These are phyloP conservation scores for Scutellaria baicalensis DNA, from an alignment of 257 asterid species.

Conservation along the genomic window DNA sequence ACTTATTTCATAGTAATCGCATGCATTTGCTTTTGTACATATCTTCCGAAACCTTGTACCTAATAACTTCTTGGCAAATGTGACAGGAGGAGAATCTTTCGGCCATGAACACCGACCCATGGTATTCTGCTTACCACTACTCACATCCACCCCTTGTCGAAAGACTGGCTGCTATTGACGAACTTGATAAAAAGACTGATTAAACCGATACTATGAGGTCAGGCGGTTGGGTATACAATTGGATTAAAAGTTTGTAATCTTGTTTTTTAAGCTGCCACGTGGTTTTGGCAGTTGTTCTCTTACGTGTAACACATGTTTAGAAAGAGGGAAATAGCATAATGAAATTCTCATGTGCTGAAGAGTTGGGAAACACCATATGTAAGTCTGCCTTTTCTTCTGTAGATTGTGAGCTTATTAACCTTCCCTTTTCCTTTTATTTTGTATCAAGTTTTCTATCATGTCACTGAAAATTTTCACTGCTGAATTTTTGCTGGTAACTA, in stretches of 20 bases:
- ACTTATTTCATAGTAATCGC: too few relatives aligned
- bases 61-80: slow-evolving; percentile 1
- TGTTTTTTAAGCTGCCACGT: background rate
- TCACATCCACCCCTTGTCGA: slow-evolving; percentile 98
- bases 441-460: slow-evolving; percentile 2
- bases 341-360: background rate
- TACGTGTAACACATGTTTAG: background rate
- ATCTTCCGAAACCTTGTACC: background rate
- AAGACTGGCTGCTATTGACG: slow-evolving; percentile 78
- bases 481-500: background rate
- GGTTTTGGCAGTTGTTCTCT: background rate
- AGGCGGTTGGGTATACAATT: slow-evolving; percentile 1
- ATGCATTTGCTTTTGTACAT: background rate
- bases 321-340: slow-evolving; percentile 8
- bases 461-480: background rate
- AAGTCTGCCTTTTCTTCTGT: background rate
- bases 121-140: slow-evolving; percentile 96
- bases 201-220: slow-evolving; percentile 14
- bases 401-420: background rate
- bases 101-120: slow-evolving; percentile 88
- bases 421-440: background rate
- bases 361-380: background rate
- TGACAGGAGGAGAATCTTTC: slow-evolving; percentile 89
- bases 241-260: slow-evolving; percentile 10
- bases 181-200: slow-evolving; percentile 66